Conservation (phyloP, 2,329 filamentous ascomycete species). For the Aspergillus japonicus region DNA sequence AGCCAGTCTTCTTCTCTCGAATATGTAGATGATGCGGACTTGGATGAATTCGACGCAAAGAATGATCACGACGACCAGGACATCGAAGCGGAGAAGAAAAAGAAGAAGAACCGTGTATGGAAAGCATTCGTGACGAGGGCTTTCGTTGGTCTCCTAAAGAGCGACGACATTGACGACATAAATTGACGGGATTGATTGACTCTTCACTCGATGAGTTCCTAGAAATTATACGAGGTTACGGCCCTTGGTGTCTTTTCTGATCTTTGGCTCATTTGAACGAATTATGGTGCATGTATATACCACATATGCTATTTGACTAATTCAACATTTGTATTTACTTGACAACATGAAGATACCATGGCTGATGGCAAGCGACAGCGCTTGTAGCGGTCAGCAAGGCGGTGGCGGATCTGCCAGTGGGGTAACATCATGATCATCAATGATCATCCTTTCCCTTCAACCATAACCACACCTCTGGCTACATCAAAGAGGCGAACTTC, state of each 20-base stretch:
- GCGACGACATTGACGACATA: constrained; percentile 59
- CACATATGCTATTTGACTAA: background rate
- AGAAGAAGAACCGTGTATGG: constrained; percentile 65
- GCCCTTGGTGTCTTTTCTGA: background rate
- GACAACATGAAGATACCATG: background rate
- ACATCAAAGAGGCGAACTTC: background rate
- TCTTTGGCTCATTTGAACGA: background rate
- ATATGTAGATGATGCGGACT: constrained; percentile 10
- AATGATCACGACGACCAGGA: background rate
- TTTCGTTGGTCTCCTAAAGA: constrained; percentile 71
- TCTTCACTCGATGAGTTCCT: background rate
- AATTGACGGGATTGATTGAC: constrained; percentile 8
- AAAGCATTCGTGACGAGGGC: constrained; percentile 73
- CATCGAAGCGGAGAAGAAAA: constrained; percentile 35
- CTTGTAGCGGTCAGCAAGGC: background rate
- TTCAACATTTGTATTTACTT: constrained; percentile 12
- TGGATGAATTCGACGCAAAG: background rate
- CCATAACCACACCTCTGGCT: background rate
- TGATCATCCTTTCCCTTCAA: background rate
- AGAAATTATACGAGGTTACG: constrained; percentile 4
- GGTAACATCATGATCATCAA: background rate
- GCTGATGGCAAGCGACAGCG: background rate
- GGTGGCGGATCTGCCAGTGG: background rate
- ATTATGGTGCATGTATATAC: constrained; percentile 5
- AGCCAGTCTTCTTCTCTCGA: background rate